Evolutionary conservation across 345 rosid genomes (phyloP), one percentile per base, ranked within the genome.

Genomic region (Linum trigynum): DNA sequence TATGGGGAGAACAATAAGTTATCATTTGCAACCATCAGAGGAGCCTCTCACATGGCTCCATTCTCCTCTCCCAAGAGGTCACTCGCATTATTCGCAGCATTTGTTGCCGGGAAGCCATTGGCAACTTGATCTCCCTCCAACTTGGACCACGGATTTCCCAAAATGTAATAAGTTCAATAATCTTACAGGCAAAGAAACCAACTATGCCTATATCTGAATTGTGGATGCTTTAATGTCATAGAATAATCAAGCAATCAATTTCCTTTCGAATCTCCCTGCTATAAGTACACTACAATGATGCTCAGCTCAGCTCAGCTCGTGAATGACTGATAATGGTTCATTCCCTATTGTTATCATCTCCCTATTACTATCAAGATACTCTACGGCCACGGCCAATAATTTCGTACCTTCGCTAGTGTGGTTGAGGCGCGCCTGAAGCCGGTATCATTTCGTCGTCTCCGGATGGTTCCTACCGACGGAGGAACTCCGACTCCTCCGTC

Each of bases 41-140:
- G 69, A 57, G 69, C 69, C 23, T 40, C 59, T 56, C 62, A 66
- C 61, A 3, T 40, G 51, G 55, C 62, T 17, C 62, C 69, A 32
- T 66, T 56, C 36, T 56, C 69, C 12, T 56, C 61, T 41, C 69
- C 69, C 3, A 7, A 57, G 55, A 66, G 69, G 40, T 56, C 69
- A 12, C 43, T 66, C 10, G 61, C 69, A 5, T 23, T 66, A 7
- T 66, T 66, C 38, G 39, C 69, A 8, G 40, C 69, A 39, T 66
- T 66, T 56, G n/a, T 66, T 37, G 45, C 41, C 0, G 62, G 69
- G n/a, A 66, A 66, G 32, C 55, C 69, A 1, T 50, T 41, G 37
- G 17, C 62, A 3, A 38, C 14, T 48, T 48, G 53, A 48, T 48
- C 11, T 10, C 14, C 53, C 14, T 15, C 2, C 14, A 5, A 48